Evolutionary conservation across 225 moss, liverwort and hornwort genomes (phyloP).

Genomic region (Takakia lepidozioides): DNA sequence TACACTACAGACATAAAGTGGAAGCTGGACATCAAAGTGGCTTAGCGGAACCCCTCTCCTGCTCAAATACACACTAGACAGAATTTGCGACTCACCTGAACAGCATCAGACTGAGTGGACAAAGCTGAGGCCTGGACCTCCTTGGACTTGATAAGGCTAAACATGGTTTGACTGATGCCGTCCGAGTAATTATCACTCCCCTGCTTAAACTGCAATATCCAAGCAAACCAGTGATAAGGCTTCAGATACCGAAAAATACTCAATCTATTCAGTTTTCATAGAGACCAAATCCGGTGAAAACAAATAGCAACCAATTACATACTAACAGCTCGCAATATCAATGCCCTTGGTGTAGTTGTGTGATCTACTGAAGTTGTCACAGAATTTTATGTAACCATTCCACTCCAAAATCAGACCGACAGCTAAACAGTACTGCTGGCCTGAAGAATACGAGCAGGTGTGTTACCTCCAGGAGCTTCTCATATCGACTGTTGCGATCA

Average conservation of each 20-base stretch:
- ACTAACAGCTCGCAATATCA: too few relatives aligned
- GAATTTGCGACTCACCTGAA: conserved; percentile 41
- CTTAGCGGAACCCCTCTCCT: too few relatives aligned
- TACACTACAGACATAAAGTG: too few relatives aligned
- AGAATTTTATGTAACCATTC: too few relatives aligned
- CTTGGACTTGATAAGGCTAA: conserved; percentile 63
- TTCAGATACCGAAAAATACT: neutral
- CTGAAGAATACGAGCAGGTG: too few relatives aligned
- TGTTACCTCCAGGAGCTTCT: conserved; percentile 66
- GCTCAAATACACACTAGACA: neutral
- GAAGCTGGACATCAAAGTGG: too few relatives aligned
- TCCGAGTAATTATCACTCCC: conserved; percentile 78
- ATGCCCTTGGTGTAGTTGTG: too few relatives aligned
- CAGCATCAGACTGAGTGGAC: conserved; percentile 66
- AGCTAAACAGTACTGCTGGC: too few relatives aligned
- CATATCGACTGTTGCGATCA: conserved; percentile 59
- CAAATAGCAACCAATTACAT: neutral
- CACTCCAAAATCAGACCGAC: too few relatives aligned
- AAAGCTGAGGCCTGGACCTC: conserved; percentile 68
- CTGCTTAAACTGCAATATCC: conserved; percentile 53
- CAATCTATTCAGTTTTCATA: neutral
- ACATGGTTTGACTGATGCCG: conserved; percentile 70
- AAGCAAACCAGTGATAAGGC: neutral
- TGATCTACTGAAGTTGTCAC: too few relatives aligned
- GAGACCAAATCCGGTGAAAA: neutral